Percentiles rank a stretch among this genome's conserved stretches.
Conservation (phyloP, 225 moss, liverwort and hornwort species). For the Climacium dendroides region DNA sequence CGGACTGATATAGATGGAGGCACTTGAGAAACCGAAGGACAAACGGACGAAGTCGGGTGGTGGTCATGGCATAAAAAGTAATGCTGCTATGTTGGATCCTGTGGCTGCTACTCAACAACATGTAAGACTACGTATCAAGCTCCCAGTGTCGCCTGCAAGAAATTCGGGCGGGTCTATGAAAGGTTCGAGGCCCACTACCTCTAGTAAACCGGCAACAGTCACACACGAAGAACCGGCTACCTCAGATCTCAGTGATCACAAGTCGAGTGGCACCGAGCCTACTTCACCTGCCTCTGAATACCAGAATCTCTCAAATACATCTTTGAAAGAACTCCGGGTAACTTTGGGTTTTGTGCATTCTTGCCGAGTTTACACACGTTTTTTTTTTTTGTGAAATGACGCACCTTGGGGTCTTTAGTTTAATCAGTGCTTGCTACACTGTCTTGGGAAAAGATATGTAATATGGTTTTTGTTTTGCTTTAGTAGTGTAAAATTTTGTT, state of each 20-base stretch:
- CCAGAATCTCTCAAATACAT: slow-evolving; percentile 32
- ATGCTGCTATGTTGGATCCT: slow-evolving; percentile 21
- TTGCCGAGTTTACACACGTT: background rate
- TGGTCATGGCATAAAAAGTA: slow-evolving; percentile 13
- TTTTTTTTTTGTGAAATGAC: background rate
- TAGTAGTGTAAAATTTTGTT: background rate
- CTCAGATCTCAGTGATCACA: slow-evolving; percentile 46
- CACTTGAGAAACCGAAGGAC: slow-evolving; percentile 43
- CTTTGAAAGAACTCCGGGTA: slow-evolving; percentile 62
- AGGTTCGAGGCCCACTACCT: slow-evolving; percentile 9
- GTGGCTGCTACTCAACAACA: slow-evolving; percentile 20
- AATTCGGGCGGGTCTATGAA: slow-evolving; percentile 8
- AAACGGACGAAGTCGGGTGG: slow-evolving; percentile 20
- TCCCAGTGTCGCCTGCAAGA: slow-evolving; percentile 37
- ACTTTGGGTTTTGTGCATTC: background rate
- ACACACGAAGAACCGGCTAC: slow-evolving; percentile 6
- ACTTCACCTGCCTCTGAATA: slow-evolving; percentile 29
- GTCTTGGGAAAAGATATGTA: background rate
- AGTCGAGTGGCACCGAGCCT: slow-evolving; percentile 38
- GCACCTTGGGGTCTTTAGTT: background rate
- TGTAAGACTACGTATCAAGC: slow-evolving; percentile 43
- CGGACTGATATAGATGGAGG: slow-evolving; percentile 37
- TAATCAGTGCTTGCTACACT: background rate
- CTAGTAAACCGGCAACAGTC: background rate
- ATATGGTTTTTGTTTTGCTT: background rate